Conservation (phyloP, 768 basidiomycete genomes). For the Lactarius tabidus region DNA sequence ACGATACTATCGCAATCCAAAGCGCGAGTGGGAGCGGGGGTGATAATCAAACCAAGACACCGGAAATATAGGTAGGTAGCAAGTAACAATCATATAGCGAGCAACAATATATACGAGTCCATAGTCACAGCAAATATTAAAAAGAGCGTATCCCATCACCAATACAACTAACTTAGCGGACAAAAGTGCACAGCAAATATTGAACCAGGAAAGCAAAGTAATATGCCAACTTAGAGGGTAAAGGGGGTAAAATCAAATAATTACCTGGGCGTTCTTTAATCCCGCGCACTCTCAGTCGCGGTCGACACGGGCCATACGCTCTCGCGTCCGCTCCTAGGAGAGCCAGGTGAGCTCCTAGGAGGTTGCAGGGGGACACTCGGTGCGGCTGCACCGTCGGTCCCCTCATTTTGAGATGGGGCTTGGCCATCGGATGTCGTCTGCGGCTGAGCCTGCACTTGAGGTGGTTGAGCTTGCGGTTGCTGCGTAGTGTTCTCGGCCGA, state of each 20-base stretch:
- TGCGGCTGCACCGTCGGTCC: constrained; percentile 16
- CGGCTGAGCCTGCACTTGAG: neutral
- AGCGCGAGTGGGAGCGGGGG: neutral
- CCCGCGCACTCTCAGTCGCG: constrained; percentile 25
- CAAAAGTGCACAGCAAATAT: constrained; percentile 20
- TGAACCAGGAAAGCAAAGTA: constrained; percentile 17
- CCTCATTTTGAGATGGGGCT: constrained; percentile 15
- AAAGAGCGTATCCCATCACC: constrained; percentile 16
- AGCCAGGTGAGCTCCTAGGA: constrained; percentile 27
- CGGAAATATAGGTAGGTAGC: constrained; percentile 8
- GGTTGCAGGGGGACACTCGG: constrained; percentile 30
- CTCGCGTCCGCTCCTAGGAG: constrained; percentile 27
- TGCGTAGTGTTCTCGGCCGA: constrained; percentile 24
- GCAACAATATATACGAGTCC: constrained; percentile 25
- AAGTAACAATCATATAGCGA: constrained; percentile 15
- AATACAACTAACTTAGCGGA: constrained; percentile 15
- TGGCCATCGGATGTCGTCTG: constrained; percentile 7
- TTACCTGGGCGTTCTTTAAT: constrained; percentile 9
- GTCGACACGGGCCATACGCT: constrained; percentile 35
- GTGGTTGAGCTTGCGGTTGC: neutral
- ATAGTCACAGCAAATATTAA: constrained; percentile 22
- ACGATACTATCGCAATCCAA: constrained; percentile 20
- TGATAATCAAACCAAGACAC: constrained; percentile 13
- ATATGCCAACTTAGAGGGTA: constrained; percentile 8
- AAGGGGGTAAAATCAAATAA: neutral